Evolutionary conservation across 2,329 filamentous ascomycete genomes (phyloP), one percentile per base, ranked within the genome.

Genomic region (Aureobasidium lini): DNA sequence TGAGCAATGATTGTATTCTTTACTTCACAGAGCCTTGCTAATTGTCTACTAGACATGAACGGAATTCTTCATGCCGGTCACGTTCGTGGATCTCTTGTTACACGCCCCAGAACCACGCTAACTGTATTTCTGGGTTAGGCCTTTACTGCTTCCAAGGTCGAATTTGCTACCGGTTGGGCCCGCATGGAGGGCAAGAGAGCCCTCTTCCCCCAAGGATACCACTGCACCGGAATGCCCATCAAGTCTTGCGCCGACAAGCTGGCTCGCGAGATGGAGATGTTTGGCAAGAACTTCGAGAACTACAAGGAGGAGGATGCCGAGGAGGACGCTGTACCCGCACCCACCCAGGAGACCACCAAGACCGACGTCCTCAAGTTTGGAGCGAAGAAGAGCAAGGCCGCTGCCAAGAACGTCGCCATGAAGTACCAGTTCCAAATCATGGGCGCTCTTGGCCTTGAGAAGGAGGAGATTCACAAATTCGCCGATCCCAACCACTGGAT

Each of bases 351-450:
- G 43, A 74, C 82, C 31, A 78, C 81, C 63, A 90, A 90, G 75
- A 87, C 88, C 67, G 92, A 99, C 70, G 77, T 90, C 57, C 90
- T 89, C 66, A 97, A 97, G 75, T 97, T 97, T 76, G 85, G 84
- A 44, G 88, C 89, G 57, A 96, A 91, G 75, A 95, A 96, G 81
- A 87, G 89, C 75, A 97, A 99, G 78, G 90, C 89, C 43, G 86
- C 86, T 9, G 87, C 90, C 34, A 97, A 97, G 79, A 86, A 89
- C 0, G 86, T 92, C 68, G 94, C 95, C 77, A 85, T 90, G 75
- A 96, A 96, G 77, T 97, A 97, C 75, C 90, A 95, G 72, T 95
- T 92, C 75, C 88, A 93, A 77, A 95, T 96, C 67, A 95, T 96
- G 91, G 78, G 92, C 69, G 88, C 93, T 6, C 84, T 96, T 63